These are phyloP conservation scores for Dalechampia spathulata DNA, from an alignment of 441 rosid genomes.

Conservation along the genomic window DNA sequence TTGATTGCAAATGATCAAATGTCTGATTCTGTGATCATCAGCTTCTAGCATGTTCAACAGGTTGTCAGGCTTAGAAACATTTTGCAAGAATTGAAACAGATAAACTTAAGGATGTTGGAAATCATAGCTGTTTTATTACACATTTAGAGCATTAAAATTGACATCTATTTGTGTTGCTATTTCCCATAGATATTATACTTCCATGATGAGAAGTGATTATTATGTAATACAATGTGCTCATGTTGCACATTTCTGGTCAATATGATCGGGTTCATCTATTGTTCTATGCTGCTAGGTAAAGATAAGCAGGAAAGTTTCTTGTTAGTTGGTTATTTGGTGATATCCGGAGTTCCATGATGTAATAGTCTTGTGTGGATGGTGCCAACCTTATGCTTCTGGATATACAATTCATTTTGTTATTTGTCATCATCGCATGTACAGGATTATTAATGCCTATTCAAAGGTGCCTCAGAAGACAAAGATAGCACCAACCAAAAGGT, in stretches of 20 bases:
- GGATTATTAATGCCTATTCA: conserved; percentile 77
- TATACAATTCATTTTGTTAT: not conserved
- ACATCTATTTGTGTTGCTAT: not conserved
- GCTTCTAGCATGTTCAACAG: not conserved
- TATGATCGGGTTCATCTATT: not conserved
- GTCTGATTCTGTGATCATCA: not conserved
- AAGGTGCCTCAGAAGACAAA: conserved; percentile 73
- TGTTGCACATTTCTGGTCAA: not conserved
- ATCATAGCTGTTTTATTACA: not conserved
- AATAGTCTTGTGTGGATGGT: not conserved
- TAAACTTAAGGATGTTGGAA: no score
- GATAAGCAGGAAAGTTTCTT: not conserved
- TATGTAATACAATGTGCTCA: not conserved
- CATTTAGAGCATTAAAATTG: not conserved
- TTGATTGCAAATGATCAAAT: not conserved
- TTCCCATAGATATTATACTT: not conserved
- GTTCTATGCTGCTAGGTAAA: not conserved
- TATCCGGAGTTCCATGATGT: not conserved
- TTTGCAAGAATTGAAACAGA: no score
- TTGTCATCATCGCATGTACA: conserved; percentile 24
- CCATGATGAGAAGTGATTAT: not conserved
- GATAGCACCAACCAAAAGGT: conserved; percentile 58
- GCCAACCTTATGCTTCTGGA: not conserved
- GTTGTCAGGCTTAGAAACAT: not conserved
- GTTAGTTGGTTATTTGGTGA: not conserved